Evolutionary conservation across 2,329 filamentous ascomycete genomes (phyloP), one percentile per base, ranked within the genome.

Genomic region (Fusarium zealandicum): DNA sequence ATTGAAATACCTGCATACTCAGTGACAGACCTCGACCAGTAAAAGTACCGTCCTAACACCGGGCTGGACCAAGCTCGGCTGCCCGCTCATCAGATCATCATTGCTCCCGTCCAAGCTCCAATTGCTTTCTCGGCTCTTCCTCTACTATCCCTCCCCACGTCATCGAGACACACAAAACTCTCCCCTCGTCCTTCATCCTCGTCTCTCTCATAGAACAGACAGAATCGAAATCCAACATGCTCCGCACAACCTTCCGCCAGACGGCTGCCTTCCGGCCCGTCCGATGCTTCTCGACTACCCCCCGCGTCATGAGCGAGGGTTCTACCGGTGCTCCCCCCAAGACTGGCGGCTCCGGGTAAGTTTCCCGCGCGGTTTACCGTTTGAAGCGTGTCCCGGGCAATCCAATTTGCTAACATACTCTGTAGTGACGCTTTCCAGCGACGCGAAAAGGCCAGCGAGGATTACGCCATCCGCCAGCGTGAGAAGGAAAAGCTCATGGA

Each of bases 401-500:
- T 28, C 40, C 42, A 27, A 32, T 30, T 30, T 36, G 33, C 47
- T 63, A 30, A 63, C 41, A 20, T 0, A 5, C 9, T 16, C 5
- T 31, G 67, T 64, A 96, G 93, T 68, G 93, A 99, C 73, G 86
- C 91, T 51, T 99, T 97, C 85, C 91, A 88, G 79, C 89, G 89
- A 79, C 92, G 95, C 69, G 95, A 99, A 79, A 85, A 88, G 73
- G 93, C 93, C 65, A 83, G 80, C 73, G 95, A 98, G 80, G 88
- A 92, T 75, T 85, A 85, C 67, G 90, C 90, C 78, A 92, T 99
- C 78, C 86, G 86, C 70, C 81, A 90, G 80, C 90, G 92, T 73
- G 95, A 98, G 84, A 86, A 87, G 79, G 87, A 93, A 80, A 97
- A 96, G 91, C 88, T 97, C 60, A 68, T 83, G 45, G 84, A 85